Percentiles rank a stretch among this genome's conserved stretches.
Conservation (phyloP, 164 flowering plant genomes). For the Liquidambar formosana region DNA sequence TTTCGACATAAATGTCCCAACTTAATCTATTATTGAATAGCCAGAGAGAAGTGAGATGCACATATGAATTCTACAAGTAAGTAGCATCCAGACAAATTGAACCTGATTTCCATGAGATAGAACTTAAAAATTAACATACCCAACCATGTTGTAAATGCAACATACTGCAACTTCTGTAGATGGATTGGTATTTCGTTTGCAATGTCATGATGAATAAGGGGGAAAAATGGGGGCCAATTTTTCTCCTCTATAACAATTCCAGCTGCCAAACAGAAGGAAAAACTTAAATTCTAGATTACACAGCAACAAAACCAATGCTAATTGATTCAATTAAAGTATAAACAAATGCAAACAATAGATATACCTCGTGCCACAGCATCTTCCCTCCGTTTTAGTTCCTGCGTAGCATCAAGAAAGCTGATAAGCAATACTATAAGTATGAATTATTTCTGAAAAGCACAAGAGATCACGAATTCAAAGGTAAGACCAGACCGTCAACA, state of each 20-base stretch:
- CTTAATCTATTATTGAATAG: not conserved
- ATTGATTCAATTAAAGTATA: not conserved
- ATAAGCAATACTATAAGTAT: not conserved
- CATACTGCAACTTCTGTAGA: slow-evolving; percentile 61
- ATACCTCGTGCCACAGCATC: slow-evolving; percentile 58
- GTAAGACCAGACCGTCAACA: not conserved
- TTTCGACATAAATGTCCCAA: not conserved
- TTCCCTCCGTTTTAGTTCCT: slow-evolving; percentile 70
- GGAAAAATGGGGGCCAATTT: slow-evolving; percentile 73
- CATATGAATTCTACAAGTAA: not conserved
- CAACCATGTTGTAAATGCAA: slow-evolving; percentile 64
- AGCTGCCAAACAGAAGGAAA: slow-evolving; percentile 43
- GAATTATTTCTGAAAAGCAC: not conserved
- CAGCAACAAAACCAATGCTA: not conserved
- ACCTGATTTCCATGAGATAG: not conserved
- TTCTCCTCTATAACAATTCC: slow-evolving; percentile 70
- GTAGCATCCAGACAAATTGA: not conserved
- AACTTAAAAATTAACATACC: slow-evolving; percentile 36
- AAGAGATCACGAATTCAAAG: not conserved
- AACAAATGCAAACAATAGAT: not conserved
- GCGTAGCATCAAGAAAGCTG: slow-evolving; percentile 17
- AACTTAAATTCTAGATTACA: not conserved
- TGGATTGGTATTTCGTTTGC: slow-evolving; percentile 71
- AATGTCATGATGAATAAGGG: slow-evolving; percentile 72
- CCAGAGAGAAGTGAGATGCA: not conserved